phyloP scores from a whole-genome alignment of 345 rosid species.

The Boechera stricta region DNA sequence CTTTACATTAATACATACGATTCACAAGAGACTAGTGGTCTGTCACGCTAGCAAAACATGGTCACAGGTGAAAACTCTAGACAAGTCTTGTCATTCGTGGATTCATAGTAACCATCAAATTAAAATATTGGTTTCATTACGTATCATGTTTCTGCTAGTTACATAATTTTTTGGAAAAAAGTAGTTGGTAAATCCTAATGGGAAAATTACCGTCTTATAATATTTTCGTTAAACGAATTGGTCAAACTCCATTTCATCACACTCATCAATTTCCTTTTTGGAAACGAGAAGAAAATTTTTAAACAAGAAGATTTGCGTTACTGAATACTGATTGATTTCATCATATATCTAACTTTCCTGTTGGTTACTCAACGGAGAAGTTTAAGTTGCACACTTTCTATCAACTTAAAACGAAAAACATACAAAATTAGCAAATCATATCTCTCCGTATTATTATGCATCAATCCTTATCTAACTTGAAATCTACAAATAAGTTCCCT shows the following conservation, averaged over 20 bases:
- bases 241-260: neutral
- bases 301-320: neutral
- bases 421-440: neutral
- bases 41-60: neutral
- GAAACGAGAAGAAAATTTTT: neutral
- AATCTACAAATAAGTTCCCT: slow-evolving; percentile 3
- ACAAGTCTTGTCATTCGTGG: neutral
- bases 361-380: slow-evolving; percentile 30
- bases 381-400: slow-evolving; percentile 15
- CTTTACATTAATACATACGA: neutral
- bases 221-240: neutral
- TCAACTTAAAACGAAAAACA: neutral
- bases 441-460: neutral
- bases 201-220: neutral
- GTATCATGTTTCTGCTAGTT: neutral
- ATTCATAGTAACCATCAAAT: neutral
- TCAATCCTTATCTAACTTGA: slow-evolving; percentile 19
- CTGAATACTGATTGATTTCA: slow-evolving; percentile 10
- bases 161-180: neutral
- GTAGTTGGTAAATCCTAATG: too few relatives aligned
- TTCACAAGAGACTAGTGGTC: neutral
- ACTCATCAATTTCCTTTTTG: neutral
- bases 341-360: slow-evolving; percentile 35
- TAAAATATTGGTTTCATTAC: neutral
- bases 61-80: neutral